Evolutionary conservation across 495 filamentous ascomycete genomes (phyloP), one percentile per base, ranked within the genome.

Genomic region (Lasiosphaeris hirsuta): DNA sequence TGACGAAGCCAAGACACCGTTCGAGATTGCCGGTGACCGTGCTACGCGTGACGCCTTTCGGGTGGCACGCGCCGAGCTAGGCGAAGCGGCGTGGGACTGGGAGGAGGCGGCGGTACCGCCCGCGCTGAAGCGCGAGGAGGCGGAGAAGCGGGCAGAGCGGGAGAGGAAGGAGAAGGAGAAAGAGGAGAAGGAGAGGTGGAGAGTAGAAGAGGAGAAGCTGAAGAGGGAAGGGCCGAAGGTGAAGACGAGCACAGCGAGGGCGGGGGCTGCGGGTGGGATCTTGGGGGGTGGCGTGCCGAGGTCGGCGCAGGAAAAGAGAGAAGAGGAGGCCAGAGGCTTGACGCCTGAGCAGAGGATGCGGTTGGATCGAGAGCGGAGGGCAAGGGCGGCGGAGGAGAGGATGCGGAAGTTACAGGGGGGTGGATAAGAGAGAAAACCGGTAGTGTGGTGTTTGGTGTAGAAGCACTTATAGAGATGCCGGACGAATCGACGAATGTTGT

Each of bases 11-110:
- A 88, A 85, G 64, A 87, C 90, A 0, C 72, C 94, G 0, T 97
- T 96, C 67, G 90, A 95, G 40, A 81, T 97, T 4, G 83, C 90
- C 9, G 90, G 95, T 34, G 90, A 97, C 67, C 82, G 92, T 1
- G 74, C 86, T 3, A 96, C 92, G 0, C 83, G 94, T 1, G 93
- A 97, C 64, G 90, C 91, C 4, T 98, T 98, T 76, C 88, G 95
- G 3, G 80, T 97, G 18, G 90, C 92, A 0, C 86, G 94, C 8
- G 77, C 80, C 44, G 87, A 93, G 63, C 76, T 97, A 1, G 92
- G 92, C 2, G 92, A 94, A 65, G 61, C 63, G 0, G 70, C 67
- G 5, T 96, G 89, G 89, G 80, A 91, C 68, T 98, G 95, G 95
- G 80, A 85, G 2, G 73, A 69, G 1, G 87, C 90, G 1, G 77